phyloP scores from a whole-genome alignment of 2,329 filamentous ascomycete species.

The Fusarium sp. region DNA sequence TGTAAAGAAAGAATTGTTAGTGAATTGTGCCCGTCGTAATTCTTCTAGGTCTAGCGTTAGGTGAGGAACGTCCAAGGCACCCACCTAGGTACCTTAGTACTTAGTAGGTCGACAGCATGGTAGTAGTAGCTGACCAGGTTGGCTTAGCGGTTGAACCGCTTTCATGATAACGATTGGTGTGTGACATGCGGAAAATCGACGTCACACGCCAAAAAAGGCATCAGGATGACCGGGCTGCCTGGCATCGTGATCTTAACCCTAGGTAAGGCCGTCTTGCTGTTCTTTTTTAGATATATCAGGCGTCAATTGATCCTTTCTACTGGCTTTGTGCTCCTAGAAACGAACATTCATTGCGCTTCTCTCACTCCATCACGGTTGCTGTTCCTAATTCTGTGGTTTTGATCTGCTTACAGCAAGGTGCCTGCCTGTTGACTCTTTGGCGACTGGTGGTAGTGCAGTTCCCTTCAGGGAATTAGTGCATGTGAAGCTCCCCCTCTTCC shows the following conservation, averaged over 20 bases:
- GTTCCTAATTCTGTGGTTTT: neutral
- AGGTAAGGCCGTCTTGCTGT: neutral
- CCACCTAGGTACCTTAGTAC: no score
- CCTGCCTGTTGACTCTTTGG: neutral
- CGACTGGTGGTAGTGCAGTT: neutral
- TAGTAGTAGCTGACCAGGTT: neutral
- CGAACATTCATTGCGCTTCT: neutral
- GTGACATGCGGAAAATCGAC: neutral
- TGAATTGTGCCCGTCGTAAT: slow-evolving; percentile 22
- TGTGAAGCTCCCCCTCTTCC: slow-evolving; percentile 4
- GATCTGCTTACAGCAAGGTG: neutral
- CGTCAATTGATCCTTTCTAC: neutral
- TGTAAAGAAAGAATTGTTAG: slow-evolving; percentile 28
- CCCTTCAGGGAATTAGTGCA: neutral
- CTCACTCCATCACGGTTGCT: neutral
- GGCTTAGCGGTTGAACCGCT: neutral
- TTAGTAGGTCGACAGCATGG: neutral
- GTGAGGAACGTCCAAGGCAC: neutral
- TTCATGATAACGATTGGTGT: slow-evolving; percentile 5
- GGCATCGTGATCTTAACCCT: neutral
- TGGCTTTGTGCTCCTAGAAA: neutral
- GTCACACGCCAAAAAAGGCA: slow-evolving; percentile 1
- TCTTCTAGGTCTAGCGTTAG: slow-evolving; percentile 19
- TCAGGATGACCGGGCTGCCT: neutral
- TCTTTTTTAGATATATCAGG: neutral